A percentile compares a stretch with the other conserved stretches of the same genome.
Evolutionary conservation across 2,329 filamentous ascomycete genomes (phyloP).

Genomic region (Ophioceras dolichostomum): DNA sequence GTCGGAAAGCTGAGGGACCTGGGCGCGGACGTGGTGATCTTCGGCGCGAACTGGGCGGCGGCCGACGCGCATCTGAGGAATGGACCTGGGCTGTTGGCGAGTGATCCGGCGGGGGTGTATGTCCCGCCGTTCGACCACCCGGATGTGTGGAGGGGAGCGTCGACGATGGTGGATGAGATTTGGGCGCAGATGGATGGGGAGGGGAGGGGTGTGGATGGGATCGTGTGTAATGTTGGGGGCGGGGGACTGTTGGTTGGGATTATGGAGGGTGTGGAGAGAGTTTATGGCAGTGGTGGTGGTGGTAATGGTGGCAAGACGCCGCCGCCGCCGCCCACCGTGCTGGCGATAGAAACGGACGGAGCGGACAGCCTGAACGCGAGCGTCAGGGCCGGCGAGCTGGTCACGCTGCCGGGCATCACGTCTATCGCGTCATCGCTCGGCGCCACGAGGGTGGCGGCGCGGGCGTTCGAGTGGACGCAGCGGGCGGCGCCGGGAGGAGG

Average conservation of each 20-base stretch:
- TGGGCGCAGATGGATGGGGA: slow-evolving; percentile 16
- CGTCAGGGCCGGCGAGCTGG: slow-evolving; percentile 36
- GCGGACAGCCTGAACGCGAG: slow-evolving; percentile 52
- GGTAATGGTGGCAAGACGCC: no score
- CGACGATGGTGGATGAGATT: slow-evolving; percentile 38
- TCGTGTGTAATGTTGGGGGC: slow-evolving; percentile 60
- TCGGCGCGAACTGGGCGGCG: slow-evolving; percentile 55
- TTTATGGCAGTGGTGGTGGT: slow-evolving; percentile 11
- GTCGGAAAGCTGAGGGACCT: slow-evolving; percentile 52
- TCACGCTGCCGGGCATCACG: slow-evolving; percentile 57
- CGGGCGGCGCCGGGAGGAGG: slow-evolving; percentile 21
- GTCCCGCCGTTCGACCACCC: slow-evolving; percentile 55
- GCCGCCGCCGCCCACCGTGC: slow-evolving; percentile 26
- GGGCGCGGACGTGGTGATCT: slow-evolving; percentile 53
- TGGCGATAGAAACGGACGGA: slow-evolving; percentile 63
- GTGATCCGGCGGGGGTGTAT: slow-evolving; percentile 36
- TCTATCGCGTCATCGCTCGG: slow-evolving; percentile 61
- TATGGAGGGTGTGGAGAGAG: slow-evolving; percentile 43
- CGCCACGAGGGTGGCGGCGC: slow-evolving; percentile 49
- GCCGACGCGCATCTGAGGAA: slow-evolving; percentile 54
- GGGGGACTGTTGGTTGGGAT: slow-evolving; percentile 61
- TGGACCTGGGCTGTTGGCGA: slow-evolving; percentile 34
- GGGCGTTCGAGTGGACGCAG: slow-evolving; percentile 45
- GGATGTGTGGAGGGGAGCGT: slow-evolving; percentile 54
- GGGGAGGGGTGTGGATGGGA: slow-evolving; percentile 32